Base-by-base conservation (phyloP, 352 stramenopile genomes). In the Aphanomyces stellatus region DNA sequence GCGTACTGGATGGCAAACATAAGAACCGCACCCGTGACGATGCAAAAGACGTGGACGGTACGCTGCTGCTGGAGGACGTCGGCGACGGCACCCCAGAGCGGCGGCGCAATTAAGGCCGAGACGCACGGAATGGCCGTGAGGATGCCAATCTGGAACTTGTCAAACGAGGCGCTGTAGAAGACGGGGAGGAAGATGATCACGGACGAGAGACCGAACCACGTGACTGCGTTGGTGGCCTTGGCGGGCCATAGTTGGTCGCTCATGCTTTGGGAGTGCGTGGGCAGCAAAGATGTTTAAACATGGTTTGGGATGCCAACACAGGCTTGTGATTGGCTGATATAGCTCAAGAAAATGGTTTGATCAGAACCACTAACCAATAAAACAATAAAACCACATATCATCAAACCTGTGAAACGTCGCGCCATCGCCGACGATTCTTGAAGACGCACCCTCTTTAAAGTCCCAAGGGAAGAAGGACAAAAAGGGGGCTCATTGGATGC, bases 141-240 rank as follows among this genome's bases (percentile, higher is more conserved):
- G 19, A 91, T 70, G 31, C 81, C 83, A 63, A 91, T 91, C 74
- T 91, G 83, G 71, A 90, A 79, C 78, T 87, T 87, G 76, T 77
- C 71, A 42, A 78, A 85, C 70, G 83, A 63, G 27, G 76, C 62
- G 27, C 66, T 81, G 53, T 71, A 73, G 46, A 83, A 67, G 15
- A 67, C 37, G 22, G 76, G 77, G 31, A 94, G 67, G 69, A 88
- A 94, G 72, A 92, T 92, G 48, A 81, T 65, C 53, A 88, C 74
- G 37, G 83, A 76, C 67, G 81, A 90, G 51, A 75, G 73, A 62
- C 76, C 84, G 41, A 77, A 76, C 24, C 76, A 83, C 72, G 72
- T 86, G 43, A 90, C 49, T 60, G 78, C 73, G 77, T 91, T 92
- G 80, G 90, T 88, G 71, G 77, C 74, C 71, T 94, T 94, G 60